phyloP scores from a whole-genome alignment of 148 eudicot genomes.

The Euryodendron excelsum region DNA sequence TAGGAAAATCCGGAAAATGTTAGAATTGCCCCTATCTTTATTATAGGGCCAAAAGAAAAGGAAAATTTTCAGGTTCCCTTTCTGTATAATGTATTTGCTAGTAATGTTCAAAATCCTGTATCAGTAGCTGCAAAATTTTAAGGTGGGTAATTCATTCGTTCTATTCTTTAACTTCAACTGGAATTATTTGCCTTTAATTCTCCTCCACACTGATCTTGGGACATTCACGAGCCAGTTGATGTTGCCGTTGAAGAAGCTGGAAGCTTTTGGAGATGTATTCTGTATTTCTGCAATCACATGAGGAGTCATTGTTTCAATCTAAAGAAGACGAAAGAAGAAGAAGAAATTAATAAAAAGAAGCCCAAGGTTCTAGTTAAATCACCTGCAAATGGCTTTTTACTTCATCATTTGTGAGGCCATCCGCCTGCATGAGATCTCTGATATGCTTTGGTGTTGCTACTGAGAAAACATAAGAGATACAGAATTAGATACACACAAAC shows the following conservation, averaged over 20 bases:
- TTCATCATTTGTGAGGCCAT: constrained; percentile 17
- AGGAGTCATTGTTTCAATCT: too few species aligned
- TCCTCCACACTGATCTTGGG: background rate
- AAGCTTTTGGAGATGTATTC: constrained; percentile 5
- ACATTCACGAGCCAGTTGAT: background rate
- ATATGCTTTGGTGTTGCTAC: constrained; percentile 20
- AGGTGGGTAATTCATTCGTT: background rate
- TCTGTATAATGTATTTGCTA: background rate
- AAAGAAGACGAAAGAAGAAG: background rate
- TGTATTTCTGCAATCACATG: constrained; percentile 11
- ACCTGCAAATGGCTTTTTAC: constrained; percentile 20
- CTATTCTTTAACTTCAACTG: background rate
- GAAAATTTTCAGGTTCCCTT: background rate
- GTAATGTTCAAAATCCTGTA: background rate
- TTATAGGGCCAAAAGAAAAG: background rate
- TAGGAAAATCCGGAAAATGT: background rate
- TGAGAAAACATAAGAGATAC: background rate
- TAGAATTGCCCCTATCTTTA: background rate
- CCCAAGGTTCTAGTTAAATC: background rate
- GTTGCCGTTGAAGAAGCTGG: background rate
- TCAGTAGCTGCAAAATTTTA: background rate
- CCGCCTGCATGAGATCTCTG: constrained; percentile 17
- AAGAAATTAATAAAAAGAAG: background rate
- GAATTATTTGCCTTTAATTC: background rate
- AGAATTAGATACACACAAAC: background rate